Conservation (phyloP, 2,329 filamentous ascomycete genomes). For the Stachybotrys chlorohalonatus region DNA sequence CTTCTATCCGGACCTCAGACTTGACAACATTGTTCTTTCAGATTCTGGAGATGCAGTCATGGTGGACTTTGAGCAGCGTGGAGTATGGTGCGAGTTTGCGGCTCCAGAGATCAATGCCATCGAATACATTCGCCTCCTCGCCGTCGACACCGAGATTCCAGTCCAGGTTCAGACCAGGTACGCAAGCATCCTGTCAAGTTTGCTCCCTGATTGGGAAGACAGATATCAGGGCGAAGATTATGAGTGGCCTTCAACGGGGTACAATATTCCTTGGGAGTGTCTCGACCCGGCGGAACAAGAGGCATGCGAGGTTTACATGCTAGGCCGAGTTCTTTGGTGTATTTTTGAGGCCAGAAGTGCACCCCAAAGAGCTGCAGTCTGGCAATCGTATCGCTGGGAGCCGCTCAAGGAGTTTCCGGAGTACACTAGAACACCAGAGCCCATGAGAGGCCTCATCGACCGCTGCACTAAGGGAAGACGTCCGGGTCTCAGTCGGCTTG, state of each 20-base stretch:
- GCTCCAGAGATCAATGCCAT: conserved; percentile 51
- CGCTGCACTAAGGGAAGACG: conserved; percentile 41
- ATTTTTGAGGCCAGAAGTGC: conserved; percentile 52
- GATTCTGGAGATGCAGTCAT: conserved; percentile 38
- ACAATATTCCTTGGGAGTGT: conserved; percentile 48
- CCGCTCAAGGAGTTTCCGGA: conserved; percentile 47
- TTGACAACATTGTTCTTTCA: conserved; percentile 50
- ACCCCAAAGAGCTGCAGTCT: conserved; percentile 46
- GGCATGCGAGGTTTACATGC: conserved; percentile 52
- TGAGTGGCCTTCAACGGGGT: conserved; percentile 36
- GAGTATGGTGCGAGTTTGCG: conserved; percentile 54
- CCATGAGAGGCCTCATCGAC: conserved; percentile 38
- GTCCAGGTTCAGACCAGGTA: conserved; percentile 30
- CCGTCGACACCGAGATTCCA: conserved; percentile 37
- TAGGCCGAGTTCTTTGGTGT: conserved; percentile 53
- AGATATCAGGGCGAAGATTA: conserved; percentile 33
- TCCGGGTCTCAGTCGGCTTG: conserved; percentile 30
- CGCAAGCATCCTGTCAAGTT: conserved; percentile 25
- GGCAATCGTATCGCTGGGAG: conserved; percentile 51
- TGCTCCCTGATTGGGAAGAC: conserved; percentile 38
- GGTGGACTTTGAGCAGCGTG: conserved; percentile 55
- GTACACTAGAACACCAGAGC: conserved; percentile 36
- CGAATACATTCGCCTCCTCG: conserved; percentile 47
- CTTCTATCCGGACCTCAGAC: conserved; percentile 50
- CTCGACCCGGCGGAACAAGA: conserved; percentile 44